Base-by-base conservation (phyloP, 2,329 filamentous ascomycete genomes). In the Epichloe uncinata region DNA sequence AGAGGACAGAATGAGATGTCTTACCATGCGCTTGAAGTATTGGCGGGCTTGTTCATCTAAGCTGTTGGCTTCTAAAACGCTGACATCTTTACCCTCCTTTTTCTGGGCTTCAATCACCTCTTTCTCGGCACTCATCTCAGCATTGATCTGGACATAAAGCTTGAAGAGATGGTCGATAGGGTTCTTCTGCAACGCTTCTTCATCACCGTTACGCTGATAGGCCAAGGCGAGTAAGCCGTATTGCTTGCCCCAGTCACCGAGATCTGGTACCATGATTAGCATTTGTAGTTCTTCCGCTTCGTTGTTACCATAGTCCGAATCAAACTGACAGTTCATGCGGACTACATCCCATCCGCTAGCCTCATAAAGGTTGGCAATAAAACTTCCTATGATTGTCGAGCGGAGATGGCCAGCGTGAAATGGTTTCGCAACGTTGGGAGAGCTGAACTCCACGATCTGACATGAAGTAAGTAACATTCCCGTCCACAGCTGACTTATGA, bases 341-440 rank as follows among this genome's bases (percentile, higher is more conserved):
- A 74, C 66, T 0, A 87, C 82, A 36, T 89, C 79, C 84, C 84
- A 89, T 46, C 84, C 85, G 35, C 80, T 80, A 34, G 70, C 72
- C 58, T 83, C 74, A 63, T 87, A 85, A 16, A 88, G 67, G 61
- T 87, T 87, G 20, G 82, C 72, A 40, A 89, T 71, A 68, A 88
- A 89, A 38, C 84, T 84, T 45, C 85, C 85, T 53, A 89, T 88
- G 61, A 89, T 88, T 37, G 85, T 90, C 58, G 81, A 85, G 60
- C 85, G 76, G 58, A 89, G 70, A 65, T 90, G 85, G 12, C 84
- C 84, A 38, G 84, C 85, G 62, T 88, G 84, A 71, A 89, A 89
- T 22, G 84, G 86, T 68, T 91, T 91, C 43, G 87, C 87, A 52
- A 93, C 89, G 64, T 93, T 93, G 47, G 87, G 87, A 7, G 84